Percentiles rank a stretch among this genome's conserved stretches.
Conservation (phyloP, 1,284 basidiomycete genomes). For the Cutaneotrichosporon sp. region DNA sequence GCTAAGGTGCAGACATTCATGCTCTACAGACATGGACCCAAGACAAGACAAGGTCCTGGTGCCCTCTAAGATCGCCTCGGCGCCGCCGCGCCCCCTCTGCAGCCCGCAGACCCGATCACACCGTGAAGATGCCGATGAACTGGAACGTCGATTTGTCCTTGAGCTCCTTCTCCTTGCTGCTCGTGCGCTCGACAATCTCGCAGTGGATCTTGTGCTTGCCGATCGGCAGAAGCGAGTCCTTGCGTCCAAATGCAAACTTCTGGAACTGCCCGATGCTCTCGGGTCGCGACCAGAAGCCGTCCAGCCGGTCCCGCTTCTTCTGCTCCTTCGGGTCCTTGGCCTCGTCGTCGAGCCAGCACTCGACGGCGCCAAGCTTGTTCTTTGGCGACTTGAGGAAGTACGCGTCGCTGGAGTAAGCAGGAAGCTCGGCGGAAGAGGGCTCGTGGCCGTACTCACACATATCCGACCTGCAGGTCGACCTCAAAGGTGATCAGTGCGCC, state of each 20-base stretch:
- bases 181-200: slow-evolving; percentile 1
- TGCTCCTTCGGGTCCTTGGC: slow-evolving; percentile 3
- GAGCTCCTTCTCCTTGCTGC: slow-evolving; percentile 4
- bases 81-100: too few species aligned
- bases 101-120: too few species aligned
- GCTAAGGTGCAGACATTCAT: too few species aligned
- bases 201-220: slow-evolving; percentile 12
- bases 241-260: background rate
- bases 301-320: slow-evolving; percentile 31
- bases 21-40: too few species aligned
- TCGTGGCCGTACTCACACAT: slow-evolving; percentile 22
- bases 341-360: slow-evolving; percentile 47
- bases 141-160: slow-evolving; percentile 9
- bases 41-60: background rate
- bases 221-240: background rate
- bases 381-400: slow-evolving; percentile 43
- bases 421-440: too few species aligned
- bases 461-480: slow-evolving; percentile 40
- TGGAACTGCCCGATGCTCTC: slow-evolving; percentile 12
- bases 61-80: background rate
- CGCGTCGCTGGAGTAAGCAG: slow-evolving; percentile 32
- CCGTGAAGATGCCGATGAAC: slow-evolving; percentile 9
- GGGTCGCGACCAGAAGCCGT: slow-evolving; percentile 37
- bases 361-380: slow-evolving; percentile 44
- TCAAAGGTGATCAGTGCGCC: slow-evolving; percentile 41